Evolutionary conservation across 148 eudicot genomes (phyloP).

Genomic region (Silene uniflora): DNA sequence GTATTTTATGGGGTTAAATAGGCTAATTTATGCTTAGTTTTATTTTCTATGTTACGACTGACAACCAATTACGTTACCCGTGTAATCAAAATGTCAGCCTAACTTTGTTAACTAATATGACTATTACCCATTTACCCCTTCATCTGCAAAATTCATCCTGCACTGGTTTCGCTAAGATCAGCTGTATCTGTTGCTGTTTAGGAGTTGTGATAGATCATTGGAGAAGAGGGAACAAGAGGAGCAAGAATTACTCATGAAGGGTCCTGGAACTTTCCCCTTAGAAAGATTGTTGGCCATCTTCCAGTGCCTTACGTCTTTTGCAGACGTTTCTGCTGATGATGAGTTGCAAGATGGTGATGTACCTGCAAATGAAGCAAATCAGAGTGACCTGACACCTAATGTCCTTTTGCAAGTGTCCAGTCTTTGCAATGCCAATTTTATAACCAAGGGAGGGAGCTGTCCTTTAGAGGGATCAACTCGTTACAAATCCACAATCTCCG

Average conservation of each 20-base stretch:
- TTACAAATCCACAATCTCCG: constrained; percentile 74
- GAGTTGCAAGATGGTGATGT: constrained; percentile 34
- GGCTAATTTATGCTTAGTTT: too few relatives aligned
- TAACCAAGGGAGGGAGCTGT: constrained; percentile 82
- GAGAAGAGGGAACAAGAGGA: constrained; percentile 72
- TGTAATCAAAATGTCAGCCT: too few relatives aligned
- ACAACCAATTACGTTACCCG: too few relatives aligned
- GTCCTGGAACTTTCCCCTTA: constrained; percentile 92
- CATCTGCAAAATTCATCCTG: neutral
- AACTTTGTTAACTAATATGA: neutral
- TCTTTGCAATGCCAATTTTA: constrained; percentile 90
- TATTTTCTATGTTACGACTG: too few relatives aligned
- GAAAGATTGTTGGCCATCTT: constrained; percentile 89
- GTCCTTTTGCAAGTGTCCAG: constrained; percentile 93
- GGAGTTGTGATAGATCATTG: constrained; percentile 62
- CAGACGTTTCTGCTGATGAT: constrained; percentile 45
- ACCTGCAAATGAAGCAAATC: constrained; percentile 27
- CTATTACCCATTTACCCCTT: too few relatives aligned
- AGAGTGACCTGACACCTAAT: constrained; percentile 57
- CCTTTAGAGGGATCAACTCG: constrained; percentile 91
- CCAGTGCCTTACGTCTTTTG: constrained; percentile 72
- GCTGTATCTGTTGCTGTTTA: constrained; percentile 18
- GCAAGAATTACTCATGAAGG: constrained; percentile 74
- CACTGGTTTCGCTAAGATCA: neutral
- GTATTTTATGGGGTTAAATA: too few relatives aligned